These are phyloP conservation scores for Cutaneotrichosporon sp. DNA, from an alignment of 1,284 basidiomycete species.

Conservation along the genomic window DNA sequence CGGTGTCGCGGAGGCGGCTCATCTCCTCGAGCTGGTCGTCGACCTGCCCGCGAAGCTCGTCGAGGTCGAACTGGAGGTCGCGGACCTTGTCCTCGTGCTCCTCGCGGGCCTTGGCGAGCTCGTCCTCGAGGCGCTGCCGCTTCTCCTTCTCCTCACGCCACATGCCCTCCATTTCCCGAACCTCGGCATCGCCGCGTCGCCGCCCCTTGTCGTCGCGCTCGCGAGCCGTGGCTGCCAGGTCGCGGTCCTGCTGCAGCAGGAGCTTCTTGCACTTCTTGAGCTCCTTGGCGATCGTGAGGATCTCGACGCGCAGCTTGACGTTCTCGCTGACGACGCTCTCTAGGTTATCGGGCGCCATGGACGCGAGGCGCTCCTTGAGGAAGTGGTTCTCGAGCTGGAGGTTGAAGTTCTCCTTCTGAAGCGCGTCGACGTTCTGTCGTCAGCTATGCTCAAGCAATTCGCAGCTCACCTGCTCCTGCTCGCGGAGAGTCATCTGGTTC, in stretches of 20 bases:
- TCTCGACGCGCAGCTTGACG: slow-evolving; percentile 89
- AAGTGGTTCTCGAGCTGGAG: slow-evolving; percentile 93
- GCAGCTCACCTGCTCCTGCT: slow-evolving; percentile 88
- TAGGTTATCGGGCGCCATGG: slow-evolving; percentile 87
- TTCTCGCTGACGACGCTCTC: slow-evolving; percentile 90
- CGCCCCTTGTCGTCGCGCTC: slow-evolving; percentile 48
- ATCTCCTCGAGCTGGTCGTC: slow-evolving; percentile 64
- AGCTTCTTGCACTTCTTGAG: slow-evolving; percentile 90
- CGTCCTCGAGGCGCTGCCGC: slow-evolving; percentile 33
- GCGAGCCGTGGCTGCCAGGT: slow-evolving; percentile 69
- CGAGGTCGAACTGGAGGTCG: slow-evolving; percentile 67
- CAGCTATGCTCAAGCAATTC: background rate
- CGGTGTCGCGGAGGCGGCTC: slow-evolving; percentile 57
- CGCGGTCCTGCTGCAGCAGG: slow-evolving; percentile 76
- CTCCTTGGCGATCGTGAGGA: slow-evolving; percentile 86
- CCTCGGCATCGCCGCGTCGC: slow-evolving; percentile 24
- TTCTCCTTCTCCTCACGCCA: slow-evolving; percentile 48
- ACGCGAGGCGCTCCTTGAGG: slow-evolving; percentile 78
- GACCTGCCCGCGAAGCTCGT: slow-evolving; percentile 58
- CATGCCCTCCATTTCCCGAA: slow-evolving; percentile 36
- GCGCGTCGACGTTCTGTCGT: slow-evolving; percentile 79
- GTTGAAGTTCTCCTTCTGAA: slow-evolving; percentile 94
- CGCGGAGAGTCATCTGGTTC: slow-evolving; percentile 69
- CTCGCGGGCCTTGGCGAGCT: slow-evolving; percentile 57
- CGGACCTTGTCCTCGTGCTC: slow-evolving; percentile 66